These are phyloP conservation scores for Arabidopsis hybrid DNA, from an alignment of 441 rosid species.

Conservation along the genomic window DNA sequence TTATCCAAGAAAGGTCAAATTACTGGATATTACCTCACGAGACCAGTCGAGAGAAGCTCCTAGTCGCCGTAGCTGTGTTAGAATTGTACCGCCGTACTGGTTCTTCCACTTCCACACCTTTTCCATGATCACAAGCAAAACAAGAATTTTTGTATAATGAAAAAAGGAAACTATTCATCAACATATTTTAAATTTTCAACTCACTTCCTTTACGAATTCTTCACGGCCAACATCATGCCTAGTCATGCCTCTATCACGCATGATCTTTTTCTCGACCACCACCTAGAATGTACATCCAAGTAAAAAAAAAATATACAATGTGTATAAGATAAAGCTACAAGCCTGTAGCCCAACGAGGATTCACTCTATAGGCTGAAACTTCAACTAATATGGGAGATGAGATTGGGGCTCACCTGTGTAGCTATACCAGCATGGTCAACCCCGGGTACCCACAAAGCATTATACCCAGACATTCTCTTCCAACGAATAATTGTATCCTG, in stretches of 20 bases:
- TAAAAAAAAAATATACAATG: slow-evolving; percentile 14
- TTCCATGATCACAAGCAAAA: slow-evolving; percentile 36
- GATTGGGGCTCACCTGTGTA: slow-evolving; percentile 54
- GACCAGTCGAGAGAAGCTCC: slow-evolving; percentile 99
- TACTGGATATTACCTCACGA: slow-evolving; percentile 72
- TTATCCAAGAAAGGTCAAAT: not conserved
- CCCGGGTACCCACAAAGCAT: slow-evolving; percentile 96
- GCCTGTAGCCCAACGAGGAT: slow-evolving; percentile 3
- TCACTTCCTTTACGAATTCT: slow-evolving; percentile 73
- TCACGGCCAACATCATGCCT: slow-evolving; percentile 96
- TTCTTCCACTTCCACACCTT: slow-evolving; percentile 97
- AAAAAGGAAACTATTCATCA: slow-evolving; percentile 21
- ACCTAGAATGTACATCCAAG: slow-evolving; percentile 45
- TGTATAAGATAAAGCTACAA: slow-evolving; percentile 4
- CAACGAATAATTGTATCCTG: slow-evolving; percentile 89
- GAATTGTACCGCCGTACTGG: slow-evolving; percentile 76
- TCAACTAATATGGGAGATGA: not conserved
- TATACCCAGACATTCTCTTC: slow-evolving; percentile 93
- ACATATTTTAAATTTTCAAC: slow-evolving; percentile 22
- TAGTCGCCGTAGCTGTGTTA: slow-evolving; percentile 68
- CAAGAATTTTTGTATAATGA: not conserved
- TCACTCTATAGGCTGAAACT: slow-evolving; percentile 2
- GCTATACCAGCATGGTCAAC: slow-evolving; percentile 99
- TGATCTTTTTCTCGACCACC: slow-evolving; percentile 44
- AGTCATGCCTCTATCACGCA: slow-evolving; percentile 71